Conservation (phyloP, 257 asterid genomes). For the Haberlea rhodopensis region DNA sequence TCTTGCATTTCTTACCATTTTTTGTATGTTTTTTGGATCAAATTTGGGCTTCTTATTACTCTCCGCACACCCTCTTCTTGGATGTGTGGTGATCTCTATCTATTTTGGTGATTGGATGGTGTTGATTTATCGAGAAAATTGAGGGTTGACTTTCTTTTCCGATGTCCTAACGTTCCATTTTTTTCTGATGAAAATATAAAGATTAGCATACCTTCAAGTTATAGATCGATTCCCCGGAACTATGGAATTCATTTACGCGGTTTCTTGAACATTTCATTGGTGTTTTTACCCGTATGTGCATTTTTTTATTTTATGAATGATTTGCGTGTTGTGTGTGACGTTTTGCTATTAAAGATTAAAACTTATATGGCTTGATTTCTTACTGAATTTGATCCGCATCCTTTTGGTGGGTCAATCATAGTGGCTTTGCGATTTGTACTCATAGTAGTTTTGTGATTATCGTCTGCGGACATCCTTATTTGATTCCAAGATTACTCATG, state of each 20-base stretch:
- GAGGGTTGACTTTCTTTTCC: constrained; percentile 27
- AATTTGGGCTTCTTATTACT: neutral
- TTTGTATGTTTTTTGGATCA: neutral
- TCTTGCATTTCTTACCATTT: neutral
- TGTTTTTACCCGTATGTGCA: neutral
- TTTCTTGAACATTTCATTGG: neutral
- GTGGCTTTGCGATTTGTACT: neutral
- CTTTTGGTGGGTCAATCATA: neutral
- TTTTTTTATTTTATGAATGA: neutral
- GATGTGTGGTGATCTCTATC: constrained; percentile 33
- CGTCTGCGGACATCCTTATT: neutral
- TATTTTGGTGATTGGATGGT: constrained; percentile 1
- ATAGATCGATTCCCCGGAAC: constrained; percentile 10
- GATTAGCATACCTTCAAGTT: neutral
- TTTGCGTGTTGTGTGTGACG: neutral
- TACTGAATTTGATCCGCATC: constrained; percentile 5
- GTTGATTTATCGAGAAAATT: constrained; percentile 4
- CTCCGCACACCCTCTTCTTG: constrained; percentile 6
- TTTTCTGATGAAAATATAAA: neutral
- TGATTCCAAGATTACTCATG: neutral
- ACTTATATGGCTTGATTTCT: neutral
- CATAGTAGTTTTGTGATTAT: neutral
- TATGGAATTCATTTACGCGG: neutral
- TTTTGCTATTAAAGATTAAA: constrained; percentile 10
- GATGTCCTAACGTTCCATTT: neutral